Conservation (phyloP, 2,329 filamentous ascomycete species). For the Ascochyta rabiei region DNA sequence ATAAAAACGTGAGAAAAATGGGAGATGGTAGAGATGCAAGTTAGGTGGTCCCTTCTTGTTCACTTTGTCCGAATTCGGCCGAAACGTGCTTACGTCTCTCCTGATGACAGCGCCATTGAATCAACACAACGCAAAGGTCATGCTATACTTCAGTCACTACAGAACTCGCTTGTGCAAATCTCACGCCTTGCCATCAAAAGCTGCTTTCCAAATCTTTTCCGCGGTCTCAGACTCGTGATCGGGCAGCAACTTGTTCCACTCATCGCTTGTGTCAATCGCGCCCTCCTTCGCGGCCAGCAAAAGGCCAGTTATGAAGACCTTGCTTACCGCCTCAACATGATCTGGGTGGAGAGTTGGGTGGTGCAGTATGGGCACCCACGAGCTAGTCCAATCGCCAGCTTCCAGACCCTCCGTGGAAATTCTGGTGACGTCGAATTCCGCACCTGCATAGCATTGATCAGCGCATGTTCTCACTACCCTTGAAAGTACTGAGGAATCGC, state of each 20-base stretch:
- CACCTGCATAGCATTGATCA: no score
- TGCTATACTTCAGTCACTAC: no score
- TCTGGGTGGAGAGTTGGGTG: background rate
- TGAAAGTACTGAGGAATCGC: no score
- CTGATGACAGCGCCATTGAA: no score
- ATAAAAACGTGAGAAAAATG: background rate
- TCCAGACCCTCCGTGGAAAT: background rate
- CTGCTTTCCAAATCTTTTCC: background rate
- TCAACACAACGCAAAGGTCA: no score
- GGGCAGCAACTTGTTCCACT: background rate
- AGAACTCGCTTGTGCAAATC: background rate
- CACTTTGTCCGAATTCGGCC: no score
- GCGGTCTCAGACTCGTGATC: background rate
- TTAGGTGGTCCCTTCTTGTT: background rate
- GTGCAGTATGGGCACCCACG: background rate
- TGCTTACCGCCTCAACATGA: background rate
- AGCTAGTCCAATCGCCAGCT: background rate
- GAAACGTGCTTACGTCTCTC: no score
- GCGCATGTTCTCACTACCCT: no score
- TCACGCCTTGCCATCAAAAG: background rate
- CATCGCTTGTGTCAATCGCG: background rate
- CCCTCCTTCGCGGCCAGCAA: background rate
- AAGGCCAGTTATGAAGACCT: background rate
- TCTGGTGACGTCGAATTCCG: no score
- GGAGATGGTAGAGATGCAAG: background rate